Percentiles rank a stretch among this genome's conserved stretches.
These are phyloP conservation scores for Leptographium procerum DNA, from an alignment of 2,329 filamentous ascomycete species.

Conservation along the genomic window DNA sequence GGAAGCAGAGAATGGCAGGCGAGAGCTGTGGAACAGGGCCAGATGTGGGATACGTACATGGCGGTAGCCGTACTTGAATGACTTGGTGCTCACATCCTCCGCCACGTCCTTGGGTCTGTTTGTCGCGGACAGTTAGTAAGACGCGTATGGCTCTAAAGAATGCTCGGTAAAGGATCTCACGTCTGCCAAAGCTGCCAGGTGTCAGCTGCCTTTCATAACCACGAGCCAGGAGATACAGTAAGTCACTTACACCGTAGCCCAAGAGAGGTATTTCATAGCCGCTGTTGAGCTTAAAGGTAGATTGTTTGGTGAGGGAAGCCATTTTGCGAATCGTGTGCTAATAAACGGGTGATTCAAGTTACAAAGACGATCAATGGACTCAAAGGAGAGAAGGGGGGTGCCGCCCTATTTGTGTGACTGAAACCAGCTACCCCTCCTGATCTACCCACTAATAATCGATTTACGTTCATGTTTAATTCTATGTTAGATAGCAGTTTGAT, in stretches of 20 bases:
- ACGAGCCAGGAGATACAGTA: neutral
- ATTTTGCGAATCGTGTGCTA: conserved; percentile 22
- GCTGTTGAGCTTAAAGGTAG: conserved; percentile 41
- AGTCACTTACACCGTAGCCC: conserved; percentile 38
- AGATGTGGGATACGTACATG: conserved; percentile 14
- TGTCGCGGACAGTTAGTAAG: neutral
- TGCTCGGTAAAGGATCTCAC: conserved; percentile 22
- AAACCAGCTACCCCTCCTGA: neutral
- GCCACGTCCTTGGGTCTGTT: conserved; percentile 4
- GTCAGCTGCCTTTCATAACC: neutral
- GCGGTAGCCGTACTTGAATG: conserved; percentile 39
- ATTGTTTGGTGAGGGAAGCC: conserved; percentile 34
- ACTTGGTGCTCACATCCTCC: conserved; percentile 16
- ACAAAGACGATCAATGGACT: neutral
- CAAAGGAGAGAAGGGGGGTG: neutral
- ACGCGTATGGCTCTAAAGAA: neutral
- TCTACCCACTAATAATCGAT: neutral
- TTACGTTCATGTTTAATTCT: neutral
- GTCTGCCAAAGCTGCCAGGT: conserved; percentile 37
- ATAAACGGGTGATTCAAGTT: neutral
- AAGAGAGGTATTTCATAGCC: conserved; percentile 40
- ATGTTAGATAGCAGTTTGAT: neutral
- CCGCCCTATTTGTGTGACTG: neutral
- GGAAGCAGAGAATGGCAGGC: too few relatives aligned
- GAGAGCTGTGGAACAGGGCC: neutral